Conservation (phyloP, 352 stramenopile genomes). For the Pythium rhizo-oryzae region DNA sequence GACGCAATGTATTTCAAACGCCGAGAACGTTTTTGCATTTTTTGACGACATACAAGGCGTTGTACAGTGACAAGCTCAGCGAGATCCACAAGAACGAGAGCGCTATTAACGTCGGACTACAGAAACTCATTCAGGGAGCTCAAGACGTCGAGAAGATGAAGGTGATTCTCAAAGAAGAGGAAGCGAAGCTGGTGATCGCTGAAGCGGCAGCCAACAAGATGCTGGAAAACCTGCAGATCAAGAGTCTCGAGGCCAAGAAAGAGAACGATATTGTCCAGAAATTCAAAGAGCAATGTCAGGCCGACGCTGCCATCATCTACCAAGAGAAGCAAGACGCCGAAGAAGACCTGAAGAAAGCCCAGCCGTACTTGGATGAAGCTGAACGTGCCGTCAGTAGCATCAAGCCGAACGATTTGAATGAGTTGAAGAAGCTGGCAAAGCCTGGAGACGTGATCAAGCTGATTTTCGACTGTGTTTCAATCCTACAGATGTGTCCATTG, state of each 20-base stretch:
- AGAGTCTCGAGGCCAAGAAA: slow-evolving; percentile 88
- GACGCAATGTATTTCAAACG: slow-evolving; percentile 89
- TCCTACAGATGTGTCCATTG: slow-evolving; percentile 88
- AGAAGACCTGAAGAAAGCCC: slow-evolving; percentile 87
- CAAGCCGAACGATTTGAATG: slow-evolving; percentile 90
- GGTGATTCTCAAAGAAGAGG: slow-evolving; percentile 82
- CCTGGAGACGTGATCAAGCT: slow-evolving; percentile 92
- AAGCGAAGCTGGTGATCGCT: slow-evolving; percentile 84
- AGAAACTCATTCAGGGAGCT: slow-evolving; percentile 87
- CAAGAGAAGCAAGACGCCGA: slow-evolving; percentile 88
- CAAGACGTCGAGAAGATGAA: slow-evolving; percentile 93
- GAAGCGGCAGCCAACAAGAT: slow-evolving; percentile 85
- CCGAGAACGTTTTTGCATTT: slow-evolving; percentile 90
- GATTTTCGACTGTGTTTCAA: slow-evolving; percentile 91
- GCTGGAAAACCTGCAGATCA: slow-evolving; percentile 76
- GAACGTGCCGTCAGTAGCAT: slow-evolving; percentile 87
- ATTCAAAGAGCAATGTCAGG: slow-evolving; percentile 88
- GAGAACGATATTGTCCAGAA: slow-evolving; percentile 88
- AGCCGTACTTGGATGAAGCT: slow-evolving; percentile 91
- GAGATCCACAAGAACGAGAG: slow-evolving; percentile 84
- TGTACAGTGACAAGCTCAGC: slow-evolving; percentile 76
- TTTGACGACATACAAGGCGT: slow-evolving; percentile 69
- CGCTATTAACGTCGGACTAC: slow-evolving; percentile 84
- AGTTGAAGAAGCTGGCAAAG: slow-evolving; percentile 92
- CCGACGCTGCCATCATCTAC: slow-evolving; percentile 75